A percentile compares a stretch with the other conserved stretches of the same genome.
Evolutionary conservation across 108 stramenopile genomes (phyloP).

Genomic region (Skeletonema menzelii): DNA sequence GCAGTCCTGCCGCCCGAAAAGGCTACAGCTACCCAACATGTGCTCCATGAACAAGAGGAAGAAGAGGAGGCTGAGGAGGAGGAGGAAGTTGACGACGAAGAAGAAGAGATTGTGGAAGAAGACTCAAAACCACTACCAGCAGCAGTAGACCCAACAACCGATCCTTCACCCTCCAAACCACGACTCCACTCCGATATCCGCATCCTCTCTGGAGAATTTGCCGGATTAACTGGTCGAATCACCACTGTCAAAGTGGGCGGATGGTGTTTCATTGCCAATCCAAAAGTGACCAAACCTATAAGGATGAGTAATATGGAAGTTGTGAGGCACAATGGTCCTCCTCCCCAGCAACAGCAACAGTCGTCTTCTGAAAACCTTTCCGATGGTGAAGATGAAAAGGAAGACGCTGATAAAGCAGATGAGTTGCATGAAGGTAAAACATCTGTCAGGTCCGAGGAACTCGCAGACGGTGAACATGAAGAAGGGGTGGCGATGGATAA

Average conservation of each 20-base stretch:
- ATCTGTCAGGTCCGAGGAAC: neutral
- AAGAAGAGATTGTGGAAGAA: too few relatives aligned
- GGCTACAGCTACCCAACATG: neutral
- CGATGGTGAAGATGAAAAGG: neutral
- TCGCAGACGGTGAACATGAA: neutral
- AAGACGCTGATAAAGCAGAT: neutral
- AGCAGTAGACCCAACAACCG: neutral
- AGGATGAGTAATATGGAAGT: neutral
- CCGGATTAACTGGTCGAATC: neutral
- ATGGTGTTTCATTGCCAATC: neutral
- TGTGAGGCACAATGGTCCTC: neutral
- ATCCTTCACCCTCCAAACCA: neutral
- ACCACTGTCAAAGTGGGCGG: neutral
- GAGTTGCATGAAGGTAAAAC: neutral
- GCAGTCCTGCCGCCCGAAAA: neutral
- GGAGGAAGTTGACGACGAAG: too few relatives aligned
- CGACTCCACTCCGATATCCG: neutral
- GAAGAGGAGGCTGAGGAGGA: too few relatives aligned
- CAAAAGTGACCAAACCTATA: neutral
- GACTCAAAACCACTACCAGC: too few relatives aligned
- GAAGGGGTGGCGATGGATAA: neutral
- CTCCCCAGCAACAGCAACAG: too few relatives aligned
- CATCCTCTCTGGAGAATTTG: neutral
- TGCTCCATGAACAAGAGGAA: too few relatives aligned
- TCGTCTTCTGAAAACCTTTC: neutral